These are phyloP conservation scores for Hyphopichia khmerensis DNA, from an alignment of 1,139 yeast genomes.

Conservation along the genomic window DNA sequence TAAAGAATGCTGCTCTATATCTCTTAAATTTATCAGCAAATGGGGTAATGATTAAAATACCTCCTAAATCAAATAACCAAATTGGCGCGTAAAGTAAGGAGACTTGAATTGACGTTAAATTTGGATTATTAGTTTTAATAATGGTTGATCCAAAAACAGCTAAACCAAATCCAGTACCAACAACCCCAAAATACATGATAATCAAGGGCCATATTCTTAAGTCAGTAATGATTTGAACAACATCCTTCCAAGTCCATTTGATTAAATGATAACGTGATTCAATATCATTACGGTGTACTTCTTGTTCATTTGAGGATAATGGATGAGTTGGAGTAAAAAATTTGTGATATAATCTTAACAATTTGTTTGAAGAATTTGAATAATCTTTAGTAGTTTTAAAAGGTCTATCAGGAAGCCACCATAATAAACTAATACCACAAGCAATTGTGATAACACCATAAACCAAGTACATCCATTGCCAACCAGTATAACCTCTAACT, in stretches of 20 bases:
- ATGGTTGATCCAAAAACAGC: slow-evolving; percentile 88
- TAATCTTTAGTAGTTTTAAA: slow-evolving; percentile 17
- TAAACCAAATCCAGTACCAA: slow-evolving; percentile 83
- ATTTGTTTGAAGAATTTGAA: slow-evolving; percentile 10
- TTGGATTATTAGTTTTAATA: slow-evolving; percentile 62
- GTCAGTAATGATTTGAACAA: slow-evolving; percentile 58
- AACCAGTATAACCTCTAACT: slow-evolving; percentile 66
- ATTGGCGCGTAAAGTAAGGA: slow-evolving; percentile 84
- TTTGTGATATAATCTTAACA: slow-evolving; percentile 18
- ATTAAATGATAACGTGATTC: slow-evolving; percentile 36
- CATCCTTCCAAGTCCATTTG: slow-evolving; percentile 63
- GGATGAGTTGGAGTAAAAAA: slow-evolving; percentile 48
- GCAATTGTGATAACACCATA: slow-evolving; percentile 73
- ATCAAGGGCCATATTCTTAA: slow-evolving; percentile 75
- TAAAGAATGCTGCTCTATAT: slow-evolving; percentile 61
- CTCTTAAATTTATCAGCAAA: slow-evolving; percentile 68
- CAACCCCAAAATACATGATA: slow-evolving; percentile 90
- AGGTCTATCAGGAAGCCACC: slow-evolving; percentile 87
- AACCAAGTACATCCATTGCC: slow-evolving; percentile 84
- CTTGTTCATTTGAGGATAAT: slow-evolving; percentile 51
- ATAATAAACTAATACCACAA: slow-evolving; percentile 62
- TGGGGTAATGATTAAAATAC: slow-evolving; percentile 74
- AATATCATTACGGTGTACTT: slow-evolving; percentile 66
- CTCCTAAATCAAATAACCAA: slow-evolving; percentile 84
- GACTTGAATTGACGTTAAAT: slow-evolving; percentile 63